Percentiles rank a stretch among this genome's conserved stretches.
phyloP scores from a whole-genome alignment of 1,139 yeast genomes.

The Meyerozyma carpophila region DNA sequence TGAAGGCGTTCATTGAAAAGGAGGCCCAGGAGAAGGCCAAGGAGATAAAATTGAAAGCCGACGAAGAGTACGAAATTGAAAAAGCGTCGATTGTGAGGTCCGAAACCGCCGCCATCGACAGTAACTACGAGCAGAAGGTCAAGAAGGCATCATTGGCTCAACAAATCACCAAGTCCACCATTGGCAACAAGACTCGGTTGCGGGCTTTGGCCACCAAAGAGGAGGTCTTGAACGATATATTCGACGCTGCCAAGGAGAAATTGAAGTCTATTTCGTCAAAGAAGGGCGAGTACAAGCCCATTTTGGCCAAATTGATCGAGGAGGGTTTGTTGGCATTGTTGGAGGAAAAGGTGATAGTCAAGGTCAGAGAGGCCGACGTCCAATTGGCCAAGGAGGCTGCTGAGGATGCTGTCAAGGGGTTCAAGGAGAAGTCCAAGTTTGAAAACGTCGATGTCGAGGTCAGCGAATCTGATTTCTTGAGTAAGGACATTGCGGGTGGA shows the following conservation, averaged over 20 bases:
- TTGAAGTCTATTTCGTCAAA: constrained; percentile 49
- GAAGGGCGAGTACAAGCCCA: constrained; percentile 55
- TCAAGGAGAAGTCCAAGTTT: constrained; percentile 52
- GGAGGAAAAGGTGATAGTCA: constrained; percentile 61
- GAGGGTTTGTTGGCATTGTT: constrained; percentile 76
- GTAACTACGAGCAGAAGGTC: constrained; percentile 72
- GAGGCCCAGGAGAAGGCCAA: constrained; percentile 99
- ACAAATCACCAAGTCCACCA: constrained; percentile 92
- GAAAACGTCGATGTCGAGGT: constrained; percentile 43
- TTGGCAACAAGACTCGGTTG: constrained; percentile 91
- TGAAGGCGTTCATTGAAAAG: constrained; percentile 98
- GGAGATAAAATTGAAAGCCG: constrained; percentile 92
- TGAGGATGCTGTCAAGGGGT: constrained; percentile 57
- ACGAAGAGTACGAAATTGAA: constrained; percentile 97
- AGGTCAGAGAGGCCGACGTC: constrained; percentile 67
- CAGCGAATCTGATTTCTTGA: constrained; percentile 52
- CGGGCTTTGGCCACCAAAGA: constrained; percentile 86
- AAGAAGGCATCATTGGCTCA: constrained; percentile 91
- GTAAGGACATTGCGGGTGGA: constrained; percentile 77
- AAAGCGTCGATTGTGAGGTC: constrained; percentile 91
- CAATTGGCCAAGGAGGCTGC: constrained; percentile 58
- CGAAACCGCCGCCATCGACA: constrained; percentile 86
- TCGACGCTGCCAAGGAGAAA: constrained; percentile 61
- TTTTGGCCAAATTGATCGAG: constrained; percentile 72
- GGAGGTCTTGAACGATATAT: constrained; percentile 68